Conservation (phyloP, 306 rosid genomes). For the Dryas octopetala region DNA sequence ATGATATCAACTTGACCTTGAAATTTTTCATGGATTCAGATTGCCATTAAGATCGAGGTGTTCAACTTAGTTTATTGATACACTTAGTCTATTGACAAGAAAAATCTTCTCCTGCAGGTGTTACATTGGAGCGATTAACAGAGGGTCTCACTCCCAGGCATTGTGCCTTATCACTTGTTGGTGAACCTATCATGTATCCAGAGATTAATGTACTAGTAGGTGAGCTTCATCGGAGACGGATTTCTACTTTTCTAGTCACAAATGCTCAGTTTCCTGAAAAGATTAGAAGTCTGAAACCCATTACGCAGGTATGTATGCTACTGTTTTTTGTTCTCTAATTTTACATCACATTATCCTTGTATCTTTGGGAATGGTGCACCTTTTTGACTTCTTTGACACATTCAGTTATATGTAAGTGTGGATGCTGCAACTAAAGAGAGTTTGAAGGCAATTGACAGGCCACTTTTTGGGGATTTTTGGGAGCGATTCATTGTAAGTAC, state of each 20-base stretch:
- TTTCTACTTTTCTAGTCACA: constrained; percentile 93
- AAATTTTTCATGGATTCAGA: no score
- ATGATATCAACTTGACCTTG: no score
- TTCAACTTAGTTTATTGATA: background rate
- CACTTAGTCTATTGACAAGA: constrained; percentile 5
- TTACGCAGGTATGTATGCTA: constrained; percentile 69
- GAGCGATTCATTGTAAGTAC: constrained; percentile 85
- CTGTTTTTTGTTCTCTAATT: background rate
- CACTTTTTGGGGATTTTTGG: constrained; percentile 98
- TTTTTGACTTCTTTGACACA: constrained; percentile 27
- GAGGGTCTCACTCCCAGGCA: constrained; percentile 93
- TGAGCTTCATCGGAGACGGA: constrained; percentile 77
- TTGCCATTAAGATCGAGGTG: no score
- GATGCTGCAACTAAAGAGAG: constrained; percentile 96
- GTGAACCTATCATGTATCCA: constrained; percentile 98
- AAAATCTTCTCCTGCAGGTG: constrained; percentile 53
- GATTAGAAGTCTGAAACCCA: constrained; percentile 64
- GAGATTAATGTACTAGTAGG: constrained; percentile 86
- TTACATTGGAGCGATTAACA: constrained; percentile 74
- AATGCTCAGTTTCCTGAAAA: constrained; percentile 98
- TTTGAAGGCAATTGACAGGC: constrained; percentile 96
- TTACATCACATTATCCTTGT: constrained; percentile 9
- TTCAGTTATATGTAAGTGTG: constrained; percentile 94
- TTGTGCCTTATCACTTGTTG: constrained; percentile 98
- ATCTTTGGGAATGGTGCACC: constrained; percentile 1